A percentile compares a stretch with the other conserved stretches of the same genome.
These are phyloP conservation scores for Termitomyces sp. DNA, from an alignment of 768 basidiomycete species.

Conservation along the genomic window DNA sequence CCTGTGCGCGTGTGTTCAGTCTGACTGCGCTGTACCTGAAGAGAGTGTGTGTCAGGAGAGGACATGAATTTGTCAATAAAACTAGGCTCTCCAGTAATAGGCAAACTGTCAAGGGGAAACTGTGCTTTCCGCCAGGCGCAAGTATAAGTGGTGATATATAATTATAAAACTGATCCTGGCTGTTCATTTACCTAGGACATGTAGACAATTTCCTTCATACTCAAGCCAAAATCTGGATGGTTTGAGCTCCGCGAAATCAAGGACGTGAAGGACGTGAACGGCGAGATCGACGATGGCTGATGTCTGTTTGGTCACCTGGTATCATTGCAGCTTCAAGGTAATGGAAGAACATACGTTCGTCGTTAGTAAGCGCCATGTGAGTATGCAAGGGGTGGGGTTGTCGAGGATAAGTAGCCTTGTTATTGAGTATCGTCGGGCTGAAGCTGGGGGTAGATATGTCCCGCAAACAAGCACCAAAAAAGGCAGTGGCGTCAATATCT, in stretches of 20 bases:
- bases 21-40: no score
- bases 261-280: slow-evolving; percentile 9
- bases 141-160: no score
- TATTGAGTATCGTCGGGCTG: slow-evolving; percentile 8
- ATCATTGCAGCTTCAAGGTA: slow-evolving; percentile 11
- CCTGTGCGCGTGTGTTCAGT: no score
- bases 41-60: no score
- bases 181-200: no score
- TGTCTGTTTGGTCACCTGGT: neutral
- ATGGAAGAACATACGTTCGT: slow-evolving; percentile 12
- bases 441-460: slow-evolving; percentile 6
- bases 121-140: no score
- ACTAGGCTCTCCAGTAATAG: no score
- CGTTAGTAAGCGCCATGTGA: slow-evolving; percentile 7
- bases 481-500: slow-evolving; percentile 8
- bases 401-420: slow-evolving; percentile 1
- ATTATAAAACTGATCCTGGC: no score
- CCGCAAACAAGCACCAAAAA: slow-evolving; percentile 5
- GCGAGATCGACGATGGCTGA: slow-evolving; percentile 10
- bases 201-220: slow-evolving; percentile 1
- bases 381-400: neutral
- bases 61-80: no score
- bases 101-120: no score
- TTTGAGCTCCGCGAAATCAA: slow-evolving; percentile 8
- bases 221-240: slow-evolving; percentile 3